Base-by-base conservation (phyloP, 164 flowering plant species). In the Piper betle region DNA sequence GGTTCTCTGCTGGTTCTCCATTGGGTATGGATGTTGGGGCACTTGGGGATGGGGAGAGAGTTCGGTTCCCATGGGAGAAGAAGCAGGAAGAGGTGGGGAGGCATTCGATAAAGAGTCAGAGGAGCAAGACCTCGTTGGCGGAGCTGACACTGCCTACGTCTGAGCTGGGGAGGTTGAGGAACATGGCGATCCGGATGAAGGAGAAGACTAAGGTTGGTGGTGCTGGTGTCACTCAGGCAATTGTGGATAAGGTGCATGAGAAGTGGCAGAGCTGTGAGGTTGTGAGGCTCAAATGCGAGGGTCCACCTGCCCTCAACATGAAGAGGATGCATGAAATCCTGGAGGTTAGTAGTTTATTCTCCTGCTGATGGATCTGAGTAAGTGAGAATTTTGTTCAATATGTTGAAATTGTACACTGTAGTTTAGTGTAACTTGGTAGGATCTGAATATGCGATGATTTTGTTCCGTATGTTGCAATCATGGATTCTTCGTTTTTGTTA, bases 351-450 rank as follows among this genome's bases (percentile, higher is more conserved):
- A 25, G 33, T 25, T 25, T 25, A 25, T 25, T 25, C 33, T 25
- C 33, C 33, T 25, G 33, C 33, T 25, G 33, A 25, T 25, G 89
- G 83, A 63, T 96, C 95, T 9, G 54, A 84, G 5, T 75, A 84
- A 25, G 91, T 96, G 0, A 85, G 84, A 67, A 88, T 86, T 64
- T 90, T 94, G 99, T 90, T 64, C 74, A 79, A 95, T 69, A 78
- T 82, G 82, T 97, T 88, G 73, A 91, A 88, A 69, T 84, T 88
- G 63, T 76, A 88, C 70, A 97, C 91, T 92, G 99, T 93, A 60
- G 59, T 82, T 62, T 25, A 25, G 57, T 72, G 52, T 0, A 6
- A 25, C 33, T 25, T 25, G 33, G 33, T 25, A 25, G 33, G 33
- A 25, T 25, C 33, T 25, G 33, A 25, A 25, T 25, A 2, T 25